Evolutionary conservation across 129 eudicot genomes (phyloP).

Genomic region (Heracleum sosnowskyi): DNA sequence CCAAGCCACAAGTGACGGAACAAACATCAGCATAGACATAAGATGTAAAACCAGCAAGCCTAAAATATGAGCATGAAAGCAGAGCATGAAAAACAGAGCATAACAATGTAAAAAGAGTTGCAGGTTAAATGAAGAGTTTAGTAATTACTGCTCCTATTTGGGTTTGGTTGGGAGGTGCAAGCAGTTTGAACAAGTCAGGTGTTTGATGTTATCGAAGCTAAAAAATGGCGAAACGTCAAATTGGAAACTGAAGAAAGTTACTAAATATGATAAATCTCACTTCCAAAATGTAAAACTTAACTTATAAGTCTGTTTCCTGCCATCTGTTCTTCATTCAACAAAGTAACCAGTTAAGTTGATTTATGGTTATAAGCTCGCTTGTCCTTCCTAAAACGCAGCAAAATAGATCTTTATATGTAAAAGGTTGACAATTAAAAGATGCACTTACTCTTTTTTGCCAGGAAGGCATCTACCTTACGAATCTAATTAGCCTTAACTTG

Average conservation of each 20-base stretch:
- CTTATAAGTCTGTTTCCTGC: background rate
- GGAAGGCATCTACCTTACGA: constrained; percentile 50
- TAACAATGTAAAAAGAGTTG: too few relatives aligned
- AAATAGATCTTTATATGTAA: background rate
- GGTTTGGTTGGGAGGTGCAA: too few relatives aligned
- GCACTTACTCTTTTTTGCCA: constrained; percentile 24
- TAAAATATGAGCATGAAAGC: too few relatives aligned
- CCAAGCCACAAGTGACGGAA: constrained; percentile 87
- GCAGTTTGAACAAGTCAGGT: too few relatives aligned
- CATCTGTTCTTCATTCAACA: background rate
- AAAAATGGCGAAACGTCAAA: background rate
- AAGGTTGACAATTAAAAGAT: constrained; percentile 9
- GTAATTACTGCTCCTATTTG: too few relatives aligned
- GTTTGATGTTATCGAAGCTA: background rate
- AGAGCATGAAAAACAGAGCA: too few relatives aligned
- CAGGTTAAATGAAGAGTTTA: too few relatives aligned
- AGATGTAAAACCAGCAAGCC: constrained; percentile 78
- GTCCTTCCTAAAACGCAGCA: background rate
- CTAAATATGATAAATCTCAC: background rate
- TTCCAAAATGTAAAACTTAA: background rate
- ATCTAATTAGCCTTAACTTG: too few relatives aligned
- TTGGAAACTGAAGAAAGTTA: background rate
- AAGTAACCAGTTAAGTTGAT: background rate
- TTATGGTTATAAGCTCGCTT: background rate
- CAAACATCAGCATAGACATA: constrained; percentile 66